phyloP scores from a whole-genome alignment of 441 rosid genomes.

The Manihot esculenta region DNA sequence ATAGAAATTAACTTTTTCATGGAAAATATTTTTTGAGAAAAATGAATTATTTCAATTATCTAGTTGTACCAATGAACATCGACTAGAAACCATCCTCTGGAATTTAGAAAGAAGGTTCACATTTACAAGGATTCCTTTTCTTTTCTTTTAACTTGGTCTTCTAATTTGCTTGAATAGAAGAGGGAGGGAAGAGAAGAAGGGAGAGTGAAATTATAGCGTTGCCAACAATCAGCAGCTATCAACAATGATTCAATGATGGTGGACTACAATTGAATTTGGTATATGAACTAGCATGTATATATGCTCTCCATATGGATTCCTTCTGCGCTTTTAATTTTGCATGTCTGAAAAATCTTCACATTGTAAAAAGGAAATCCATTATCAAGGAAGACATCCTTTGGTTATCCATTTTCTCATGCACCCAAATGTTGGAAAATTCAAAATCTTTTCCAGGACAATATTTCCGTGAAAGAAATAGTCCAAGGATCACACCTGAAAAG shows the following conservation, averaged over 20 bases:
- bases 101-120: background rate
- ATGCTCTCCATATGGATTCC: background rate
- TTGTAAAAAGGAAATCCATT: too few relatives aligned
- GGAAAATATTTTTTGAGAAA: background rate
- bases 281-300: background rate
- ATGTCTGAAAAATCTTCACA: too few relatives aligned
- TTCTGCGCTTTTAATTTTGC: background rate
- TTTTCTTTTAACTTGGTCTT: background rate
- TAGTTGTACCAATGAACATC: background rate
- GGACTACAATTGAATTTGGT: background rate
- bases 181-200: background rate
- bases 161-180: background rate
- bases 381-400: background rate
- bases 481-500: background rate
- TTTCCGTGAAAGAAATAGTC: background rate
- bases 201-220: background rate
- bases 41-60: background rate
- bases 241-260: background rate
- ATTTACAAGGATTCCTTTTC: background rate
- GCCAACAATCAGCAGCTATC: background rate
- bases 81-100: background rate
- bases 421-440: background rate
- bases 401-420: background rate
- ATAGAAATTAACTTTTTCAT: background rate
- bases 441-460: background rate